Conservation (phyloP, 169 alveolate genomes). For the Plasmodium falciparum region DNA sequence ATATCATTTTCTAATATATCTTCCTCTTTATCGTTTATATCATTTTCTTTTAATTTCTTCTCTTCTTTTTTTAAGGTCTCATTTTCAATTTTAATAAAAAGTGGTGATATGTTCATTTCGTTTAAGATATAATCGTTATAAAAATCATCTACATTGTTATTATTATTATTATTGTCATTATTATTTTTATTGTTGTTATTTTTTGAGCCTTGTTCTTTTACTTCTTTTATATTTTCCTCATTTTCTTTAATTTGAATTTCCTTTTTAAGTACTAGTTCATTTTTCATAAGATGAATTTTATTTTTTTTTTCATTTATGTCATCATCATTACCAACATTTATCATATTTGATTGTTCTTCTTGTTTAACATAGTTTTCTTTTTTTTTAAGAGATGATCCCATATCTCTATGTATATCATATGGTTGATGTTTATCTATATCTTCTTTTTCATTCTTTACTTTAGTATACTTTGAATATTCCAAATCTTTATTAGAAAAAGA, state of each 20-base stretch:
- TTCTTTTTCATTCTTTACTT: background rate
- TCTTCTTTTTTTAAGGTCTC: background rate
- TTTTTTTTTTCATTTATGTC: background rate
- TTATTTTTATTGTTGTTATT: background rate
- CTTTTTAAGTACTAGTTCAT: background rate
- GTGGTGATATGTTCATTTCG: background rate
- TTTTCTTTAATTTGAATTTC: background rate
- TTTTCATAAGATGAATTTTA: background rate
- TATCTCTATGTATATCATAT: too few species aligned
- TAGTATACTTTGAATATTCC: background rate
- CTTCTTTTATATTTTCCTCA: background rate
- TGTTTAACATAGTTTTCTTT: background rate
- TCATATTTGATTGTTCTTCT: background rate
- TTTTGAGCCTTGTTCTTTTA: background rate
- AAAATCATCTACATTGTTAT: background rate
- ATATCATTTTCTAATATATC: background rate
- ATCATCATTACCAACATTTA: background rate
- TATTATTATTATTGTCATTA: background rate
- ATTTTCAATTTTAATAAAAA: background rate
- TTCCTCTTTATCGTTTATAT: background rate
- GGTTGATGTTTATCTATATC: too few species aligned
- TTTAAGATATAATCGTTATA: background rate
- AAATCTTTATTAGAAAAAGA: background rate
- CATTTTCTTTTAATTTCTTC: background rate
- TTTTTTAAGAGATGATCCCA: background rate